Conservation (phyloP, 805 yeast species). For the Barnettozyma wickerhamii region DNA sequence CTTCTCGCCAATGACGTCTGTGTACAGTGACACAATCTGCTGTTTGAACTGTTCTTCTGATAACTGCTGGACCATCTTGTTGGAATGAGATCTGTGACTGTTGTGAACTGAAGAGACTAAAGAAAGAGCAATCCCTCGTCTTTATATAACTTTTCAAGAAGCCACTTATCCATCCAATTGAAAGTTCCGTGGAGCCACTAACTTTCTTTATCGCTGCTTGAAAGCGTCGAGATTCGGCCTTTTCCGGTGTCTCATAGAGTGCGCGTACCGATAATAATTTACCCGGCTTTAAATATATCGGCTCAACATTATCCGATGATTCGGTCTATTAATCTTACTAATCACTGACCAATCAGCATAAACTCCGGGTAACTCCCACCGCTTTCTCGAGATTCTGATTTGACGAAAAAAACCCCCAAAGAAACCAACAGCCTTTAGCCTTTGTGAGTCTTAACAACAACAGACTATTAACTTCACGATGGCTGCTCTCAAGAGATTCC, state of each 20-base stretch:
- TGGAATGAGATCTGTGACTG: neutral
- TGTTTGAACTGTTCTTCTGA: slow-evolving; percentile 22
- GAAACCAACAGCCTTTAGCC: neutral
- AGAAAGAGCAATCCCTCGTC: neutral
- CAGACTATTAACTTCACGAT: neutral
- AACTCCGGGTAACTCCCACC: neutral
- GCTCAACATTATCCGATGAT: too few species aligned
- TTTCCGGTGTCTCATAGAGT: neutral
- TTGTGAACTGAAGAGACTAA: too few species aligned
- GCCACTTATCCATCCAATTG: neutral
- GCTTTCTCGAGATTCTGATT: neutral
- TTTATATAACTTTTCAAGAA: too few species aligned
- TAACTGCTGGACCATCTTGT: slow-evolving; percentile 4
- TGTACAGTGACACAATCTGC: slow-evolving; percentile 23
- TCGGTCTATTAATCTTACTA: neutral
- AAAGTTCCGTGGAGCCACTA: neutral
- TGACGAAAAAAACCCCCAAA: slow-evolving; percentile 3
- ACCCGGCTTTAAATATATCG: too few species aligned
- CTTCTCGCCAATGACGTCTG: slow-evolving; percentile 78
- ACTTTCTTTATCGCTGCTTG: neutral
- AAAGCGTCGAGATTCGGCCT: too few species aligned
- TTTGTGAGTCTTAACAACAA: too few species aligned
- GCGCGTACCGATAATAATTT: too few species aligned
- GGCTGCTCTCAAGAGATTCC: slow-evolving; percentile 34
- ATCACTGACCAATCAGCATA: neutral